phyloP scores from a whole-genome alignment of 345 rosid species.

The Arabis alpina region DNA sequence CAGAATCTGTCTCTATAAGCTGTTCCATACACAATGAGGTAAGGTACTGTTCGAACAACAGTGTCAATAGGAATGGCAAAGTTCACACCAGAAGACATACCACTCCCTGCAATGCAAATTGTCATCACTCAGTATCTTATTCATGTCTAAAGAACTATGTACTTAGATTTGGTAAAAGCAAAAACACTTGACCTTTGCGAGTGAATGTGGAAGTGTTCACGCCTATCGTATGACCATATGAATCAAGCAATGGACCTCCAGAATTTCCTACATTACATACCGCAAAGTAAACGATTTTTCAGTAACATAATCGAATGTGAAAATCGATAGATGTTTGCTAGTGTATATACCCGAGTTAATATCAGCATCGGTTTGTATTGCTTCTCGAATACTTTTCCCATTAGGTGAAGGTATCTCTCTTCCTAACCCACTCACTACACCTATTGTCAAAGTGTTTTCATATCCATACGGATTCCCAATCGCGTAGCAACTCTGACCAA shows the following conservation, averaged over 20 bases:
- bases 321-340: not conserved
- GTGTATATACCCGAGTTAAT: conserved; percentile 63
- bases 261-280: conserved; percentile 58
- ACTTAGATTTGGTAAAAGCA: conserved; percentile 2
- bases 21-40: conserved; percentile 84
- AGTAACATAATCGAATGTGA: not conserved
- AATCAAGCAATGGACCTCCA: conserved; percentile 79
- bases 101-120: conserved; percentile 59
- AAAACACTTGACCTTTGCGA: conserved; percentile 58
- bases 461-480: conserved; percentile 91
- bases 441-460: conserved; percentile 91
- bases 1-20: conserved; percentile 77
- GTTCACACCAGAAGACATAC: conserved; percentile 81
- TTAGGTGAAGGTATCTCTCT: conserved; percentile 89
- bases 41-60: conserved; percentile 69
- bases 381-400: conserved; percentile 80
- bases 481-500: conserved; percentile 88
- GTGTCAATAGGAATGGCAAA: conserved; percentile 84
- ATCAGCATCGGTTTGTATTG: conserved; percentile 88
- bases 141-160: not conserved
- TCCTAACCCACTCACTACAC: conserved; percentile 93
- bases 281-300: not conserved
- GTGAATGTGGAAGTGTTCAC: conserved; percentile 91
- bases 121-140: conserved; percentile 12
- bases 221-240: conserved; percentile 83